Evolutionary conservation across 345 rosid species (phyloP), one percentile per base, ranked within the genome.

Genomic region (Salix purpurea): DNA sequence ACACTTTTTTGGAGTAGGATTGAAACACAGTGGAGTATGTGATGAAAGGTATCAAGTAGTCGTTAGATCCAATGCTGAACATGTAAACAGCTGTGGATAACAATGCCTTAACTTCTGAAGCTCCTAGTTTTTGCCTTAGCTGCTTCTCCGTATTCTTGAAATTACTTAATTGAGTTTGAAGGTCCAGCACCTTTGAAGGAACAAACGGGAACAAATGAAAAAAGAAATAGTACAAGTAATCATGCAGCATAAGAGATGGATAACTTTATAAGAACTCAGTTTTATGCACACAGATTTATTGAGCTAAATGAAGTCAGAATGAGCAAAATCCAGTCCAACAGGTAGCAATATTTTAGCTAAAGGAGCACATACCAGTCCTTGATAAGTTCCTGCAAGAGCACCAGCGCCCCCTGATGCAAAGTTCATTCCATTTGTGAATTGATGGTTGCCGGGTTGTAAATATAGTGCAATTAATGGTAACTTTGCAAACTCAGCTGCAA

Each of bases 341-440:
- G 23, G 61, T 16, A 18, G 7, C 6, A 15, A 50, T 16, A 1
- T 1, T 50, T 13, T 36, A 28, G 18, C 21, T 4, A 15, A 0
- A 15, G 0, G 56, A 50, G 7, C 60, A 54, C 85, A 13, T 75
- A 85, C 89, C 64, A 69, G 67, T 75, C 88, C 90, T 44, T 28
- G 82, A 72, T 74, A 24, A 8, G 88, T 85, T 78, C 70, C 81
- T n/a, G 62, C 76, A 23, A 91, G 80, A 74, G 85, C 87, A 23
- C 90, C 89, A 50, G 87, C 94, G 24, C 88, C 89, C 0, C 68
- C 88, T 0, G 95, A 85, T 34, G 87, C 90, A 30, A 88, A 88
- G 75, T 81, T 89, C 2, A 79, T 83, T 28, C 90, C 93, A 39
- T 68, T 62, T 76, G 71, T 74, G 39, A 73, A 73, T 10, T 79